Evolutionary conservation across 345 rosid genomes (phyloP).

Genomic region (Abelmoschus esculentus): DNA sequence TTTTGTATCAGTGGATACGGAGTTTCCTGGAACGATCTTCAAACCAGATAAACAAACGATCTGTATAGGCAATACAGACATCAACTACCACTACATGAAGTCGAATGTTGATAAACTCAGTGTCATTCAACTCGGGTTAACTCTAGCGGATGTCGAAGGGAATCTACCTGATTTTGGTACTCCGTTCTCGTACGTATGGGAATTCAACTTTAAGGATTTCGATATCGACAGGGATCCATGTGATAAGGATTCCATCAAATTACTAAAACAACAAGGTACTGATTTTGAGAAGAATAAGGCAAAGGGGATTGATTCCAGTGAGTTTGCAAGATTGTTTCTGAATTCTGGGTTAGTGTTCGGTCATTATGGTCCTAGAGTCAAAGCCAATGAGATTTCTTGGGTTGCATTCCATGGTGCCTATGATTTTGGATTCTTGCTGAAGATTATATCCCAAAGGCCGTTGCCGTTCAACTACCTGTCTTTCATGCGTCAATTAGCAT

Average conservation of each 20-base stretch:
- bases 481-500: background rate
- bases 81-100: background rate
- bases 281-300: background rate
- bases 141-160: background rate
- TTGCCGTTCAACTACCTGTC: background rate
- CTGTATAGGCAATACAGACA: background rate
- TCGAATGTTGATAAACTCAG: background rate
- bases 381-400: background rate
- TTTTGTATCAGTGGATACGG: background rate
- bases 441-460: background rate
- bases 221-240: background rate
- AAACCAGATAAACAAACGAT: background rate
- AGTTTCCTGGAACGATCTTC: background rate
- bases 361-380: background rate
- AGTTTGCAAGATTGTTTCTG: background rate
- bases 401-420: background rate
- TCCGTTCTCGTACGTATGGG: background rate
- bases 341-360: background rate
- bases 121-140: conserved; percentile 3
- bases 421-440: background rate
- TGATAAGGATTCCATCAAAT: background rate
- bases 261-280: background rate
- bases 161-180: background rate
- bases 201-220: conserved; percentile 13
- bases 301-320: background rate